Percentiles rank a stretch among this genome's conserved stretches.
Conservation (phyloP, 1,284 basidiomycete genomes). For the Takashimella koratensis region DNA sequence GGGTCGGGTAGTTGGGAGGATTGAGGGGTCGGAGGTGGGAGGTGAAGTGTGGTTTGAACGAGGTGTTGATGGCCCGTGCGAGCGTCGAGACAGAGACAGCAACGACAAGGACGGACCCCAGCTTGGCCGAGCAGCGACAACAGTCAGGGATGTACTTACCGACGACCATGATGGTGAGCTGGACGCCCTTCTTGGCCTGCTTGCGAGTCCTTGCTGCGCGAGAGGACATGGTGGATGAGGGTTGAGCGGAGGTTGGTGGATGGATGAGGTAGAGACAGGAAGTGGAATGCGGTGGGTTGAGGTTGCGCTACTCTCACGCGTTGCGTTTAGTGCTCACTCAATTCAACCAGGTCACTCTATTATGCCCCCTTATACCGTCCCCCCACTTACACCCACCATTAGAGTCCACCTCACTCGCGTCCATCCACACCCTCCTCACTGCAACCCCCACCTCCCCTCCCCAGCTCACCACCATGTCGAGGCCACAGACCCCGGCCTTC, state of each 20-base stretch:
- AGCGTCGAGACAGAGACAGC: no score
- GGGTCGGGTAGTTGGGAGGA: no score
- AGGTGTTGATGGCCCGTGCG: no score
- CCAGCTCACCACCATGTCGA: background rate
- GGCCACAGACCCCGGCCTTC: background rate
- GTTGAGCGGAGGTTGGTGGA: background rate
- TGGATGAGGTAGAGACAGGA: background rate
- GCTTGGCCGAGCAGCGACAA: no score
- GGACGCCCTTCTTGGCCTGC: conserved; percentile 95
- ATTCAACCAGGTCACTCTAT: no score
- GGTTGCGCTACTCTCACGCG: background rate
- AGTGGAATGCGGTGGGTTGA: background rate
- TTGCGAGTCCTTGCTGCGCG: conserved; percentile 77
- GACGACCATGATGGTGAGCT: conserved; percentile 93
- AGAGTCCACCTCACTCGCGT: background rate
- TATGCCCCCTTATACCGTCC: no score
- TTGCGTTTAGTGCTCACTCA: no score
- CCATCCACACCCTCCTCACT: background rate
- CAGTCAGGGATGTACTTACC: conserved; percentile 62
- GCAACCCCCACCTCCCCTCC: background rate
- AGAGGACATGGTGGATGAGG: conserved; percentile 44
- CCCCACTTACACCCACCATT: no score
- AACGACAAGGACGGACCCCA: no score
- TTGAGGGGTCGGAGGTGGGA: no score
- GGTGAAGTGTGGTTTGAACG: no score